phyloP scores from a whole-genome alignment of 345 rosid species.

The Lepidium aucheri region DNA sequence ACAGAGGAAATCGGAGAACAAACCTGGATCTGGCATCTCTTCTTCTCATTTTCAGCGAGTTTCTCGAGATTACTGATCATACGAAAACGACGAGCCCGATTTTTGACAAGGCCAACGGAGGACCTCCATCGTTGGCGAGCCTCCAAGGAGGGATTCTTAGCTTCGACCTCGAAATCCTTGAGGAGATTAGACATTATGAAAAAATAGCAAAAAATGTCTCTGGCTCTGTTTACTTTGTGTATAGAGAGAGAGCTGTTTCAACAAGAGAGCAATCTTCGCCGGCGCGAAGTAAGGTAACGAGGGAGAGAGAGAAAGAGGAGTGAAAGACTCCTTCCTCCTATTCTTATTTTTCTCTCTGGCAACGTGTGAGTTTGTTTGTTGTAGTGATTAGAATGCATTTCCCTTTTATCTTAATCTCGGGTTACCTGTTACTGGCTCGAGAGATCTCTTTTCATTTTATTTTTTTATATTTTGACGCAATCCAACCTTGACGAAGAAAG shows the following conservation, averaged over 20 bases:
- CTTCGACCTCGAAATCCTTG: slow-evolving; percentile 55
- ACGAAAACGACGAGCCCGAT: slow-evolving; percentile 75
- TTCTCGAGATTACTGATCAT: slow-evolving; percentile 61
- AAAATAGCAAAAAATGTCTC: not conserved
- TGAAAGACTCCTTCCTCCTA: not conserved
- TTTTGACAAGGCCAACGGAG: slow-evolving; percentile 59
- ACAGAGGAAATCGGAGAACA: not conserved
- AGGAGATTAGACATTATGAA: slow-evolving; percentile 40
- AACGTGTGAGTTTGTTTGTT: slow-evolving; percentile 25
- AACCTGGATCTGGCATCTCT: slow-evolving; percentile 65
- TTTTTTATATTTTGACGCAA: slow-evolving; percentile 8
- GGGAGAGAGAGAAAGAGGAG: not conserved
- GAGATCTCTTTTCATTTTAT: not conserved
- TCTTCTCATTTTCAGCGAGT: slow-evolving; percentile 53
- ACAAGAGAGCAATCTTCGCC: slow-evolving; percentile 13
- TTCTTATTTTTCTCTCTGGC: not conserved
- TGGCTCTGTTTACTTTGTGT: slow-evolving; percentile 17
- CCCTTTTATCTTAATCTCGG: not conserved
- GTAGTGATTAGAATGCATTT: not conserved
- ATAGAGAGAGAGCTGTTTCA: not conserved
- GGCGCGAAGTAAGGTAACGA: slow-evolving; percentile 8
- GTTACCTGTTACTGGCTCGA: no score
- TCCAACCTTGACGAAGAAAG: not conserved
- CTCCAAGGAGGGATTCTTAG: slow-evolving; percentile 59
- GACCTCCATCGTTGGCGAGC: slow-evolving; percentile 69